These are phyloP conservation scores for Penicillium sp. DNA, from an alignment of 2,329 filamentous ascomycete species.

Conservation along the genomic window DNA sequence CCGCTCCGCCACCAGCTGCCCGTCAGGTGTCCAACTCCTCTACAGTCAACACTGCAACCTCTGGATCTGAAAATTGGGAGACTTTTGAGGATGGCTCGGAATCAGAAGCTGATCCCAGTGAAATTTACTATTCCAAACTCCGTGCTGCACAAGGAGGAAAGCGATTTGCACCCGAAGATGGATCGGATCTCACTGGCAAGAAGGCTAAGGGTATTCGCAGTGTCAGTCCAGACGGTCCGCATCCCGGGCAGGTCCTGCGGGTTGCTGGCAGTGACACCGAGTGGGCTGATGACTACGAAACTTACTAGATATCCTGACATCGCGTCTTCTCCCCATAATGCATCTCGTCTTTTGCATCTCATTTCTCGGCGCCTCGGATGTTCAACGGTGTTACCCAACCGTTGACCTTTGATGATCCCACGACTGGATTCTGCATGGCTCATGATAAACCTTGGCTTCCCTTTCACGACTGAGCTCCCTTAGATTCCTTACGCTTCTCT, in stretches of 20 bases:
- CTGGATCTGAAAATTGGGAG: slow-evolving; percentile 95
- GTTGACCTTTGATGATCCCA: slow-evolving; percentile 27
- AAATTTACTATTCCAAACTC: slow-evolving; percentile 77
- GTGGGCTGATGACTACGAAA: slow-evolving; percentile 53
- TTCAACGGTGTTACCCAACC: slow-evolving; percentile 17
- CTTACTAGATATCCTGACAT: slow-evolving; percentile 30
- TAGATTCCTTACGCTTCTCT: slow-evolving; percentile 8
- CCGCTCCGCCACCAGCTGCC: slow-evolving; percentile 41
- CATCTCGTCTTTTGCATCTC: neutral
- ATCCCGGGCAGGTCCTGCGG: slow-evolving; percentile 43
- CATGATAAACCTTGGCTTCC: slow-evolving; percentile 19
- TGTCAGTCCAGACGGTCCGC: slow-evolving; percentile 42
- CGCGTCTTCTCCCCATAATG: neutral
- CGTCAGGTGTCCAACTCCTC: slow-evolving; percentile 74
- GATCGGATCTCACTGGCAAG: slow-evolving; percentile 36
- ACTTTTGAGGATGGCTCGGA: slow-evolving; percentile 86
- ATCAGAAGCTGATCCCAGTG: slow-evolving; percentile 68
- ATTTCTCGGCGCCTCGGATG: slow-evolving; percentile 15
- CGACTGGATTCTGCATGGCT: slow-evolving; percentile 22
- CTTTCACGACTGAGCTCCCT: slow-evolving; percentile 15
- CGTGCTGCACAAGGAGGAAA: slow-evolving; percentile 63
- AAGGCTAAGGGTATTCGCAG: slow-evolving; percentile 47
- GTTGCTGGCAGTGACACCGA: slow-evolving; percentile 51
- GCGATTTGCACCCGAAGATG: slow-evolving; percentile 49
- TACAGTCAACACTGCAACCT: slow-evolving; percentile 60